These are phyloP conservation scores for Cardamine occulta DNA, from an alignment of 345 rosid species.

Conservation along the genomic window DNA sequence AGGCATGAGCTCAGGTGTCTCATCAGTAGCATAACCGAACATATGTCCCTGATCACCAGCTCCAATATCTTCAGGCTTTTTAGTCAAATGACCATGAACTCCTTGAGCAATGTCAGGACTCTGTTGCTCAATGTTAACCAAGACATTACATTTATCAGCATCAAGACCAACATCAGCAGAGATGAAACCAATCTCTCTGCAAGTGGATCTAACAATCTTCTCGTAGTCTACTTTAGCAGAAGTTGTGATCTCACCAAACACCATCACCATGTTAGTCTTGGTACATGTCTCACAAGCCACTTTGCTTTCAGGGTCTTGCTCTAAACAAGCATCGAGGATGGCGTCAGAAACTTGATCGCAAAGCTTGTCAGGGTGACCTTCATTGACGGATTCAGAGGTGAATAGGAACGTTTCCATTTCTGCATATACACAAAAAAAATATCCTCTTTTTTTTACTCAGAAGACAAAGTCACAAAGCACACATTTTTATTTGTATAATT, in stretches of 20 bases:
- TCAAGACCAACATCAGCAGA: conserved; percentile 81
- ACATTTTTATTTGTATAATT: background rate
- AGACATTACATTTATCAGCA: conserved; percentile 73
- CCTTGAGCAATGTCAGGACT: conserved; percentile 88
- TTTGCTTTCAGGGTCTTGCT: conserved; percentile 85
- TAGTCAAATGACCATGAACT: conserved; percentile 77
- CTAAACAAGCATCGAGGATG: conserved; percentile 81
- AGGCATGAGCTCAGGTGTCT: conserved; percentile 79
- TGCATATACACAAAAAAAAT: conserved; percentile 15
- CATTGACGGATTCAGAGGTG: conserved; percentile 85
- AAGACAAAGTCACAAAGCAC: background rate
- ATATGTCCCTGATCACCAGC: conserved; percentile 89
- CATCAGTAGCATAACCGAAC: conserved; percentile 86
- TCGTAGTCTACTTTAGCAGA: conserved; percentile 71
- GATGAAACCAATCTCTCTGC: conserved; percentile 72
- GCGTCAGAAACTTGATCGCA: conserved; percentile 88
- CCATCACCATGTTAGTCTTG: conserved; percentile 89
- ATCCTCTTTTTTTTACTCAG: background rate
- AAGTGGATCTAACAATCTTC: conserved; percentile 75
- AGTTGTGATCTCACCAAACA: conserved; percentile 82
- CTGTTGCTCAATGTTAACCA: conserved; percentile 79
- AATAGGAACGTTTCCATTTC: conserved; percentile 77
- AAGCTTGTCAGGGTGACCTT: conserved; percentile 85
- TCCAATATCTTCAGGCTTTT: conserved; percentile 85
- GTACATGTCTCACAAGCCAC: conserved; percentile 87